Conservation (phyloP, 768 basidiomycete species). For the Phylloporus sp. region DNA sequence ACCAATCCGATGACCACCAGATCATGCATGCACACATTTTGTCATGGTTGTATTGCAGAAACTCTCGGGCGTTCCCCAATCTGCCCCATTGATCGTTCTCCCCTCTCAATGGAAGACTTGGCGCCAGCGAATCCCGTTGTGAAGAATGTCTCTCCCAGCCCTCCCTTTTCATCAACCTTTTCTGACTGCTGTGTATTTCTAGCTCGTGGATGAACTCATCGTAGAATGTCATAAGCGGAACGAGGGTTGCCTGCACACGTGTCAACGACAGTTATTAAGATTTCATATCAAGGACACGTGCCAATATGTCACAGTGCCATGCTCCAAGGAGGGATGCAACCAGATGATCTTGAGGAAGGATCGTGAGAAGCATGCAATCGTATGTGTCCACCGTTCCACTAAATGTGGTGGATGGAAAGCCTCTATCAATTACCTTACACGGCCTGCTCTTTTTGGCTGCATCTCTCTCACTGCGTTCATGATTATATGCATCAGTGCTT, state of each 20-base stretch:
- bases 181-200: constrained; percentile 7
- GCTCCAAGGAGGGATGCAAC: constrained; percentile 46
- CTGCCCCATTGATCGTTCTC: constrained; percentile 83
- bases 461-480: too few relatives aligned
- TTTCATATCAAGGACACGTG: constrained; percentile 63
- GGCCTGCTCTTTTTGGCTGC: too few relatives aligned
- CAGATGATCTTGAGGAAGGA: constrained; percentile 45
- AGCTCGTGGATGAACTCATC: constrained; percentile 81
- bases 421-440: too few relatives aligned
- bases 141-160: constrained; percentile 42
- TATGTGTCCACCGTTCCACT: constrained; percentile 35
- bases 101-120: constrained; percentile 56
- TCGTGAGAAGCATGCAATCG: constrained; percentile 38
- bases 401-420: constrained; percentile 39
- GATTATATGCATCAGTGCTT: too few relatives aligned
- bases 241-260: constrained; percentile 59
- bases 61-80: constrained; percentile 65
- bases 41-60: constrained; percentile 70
- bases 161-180: constrained; percentile 5
- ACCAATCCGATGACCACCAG: constrained; percentile 69
- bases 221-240: constrained; percentile 65
- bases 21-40: constrained; percentile 84
- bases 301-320: constrained; percentile 49
- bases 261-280: constrained; percentile 64
- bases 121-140: constrained; percentile 69